Evolutionary conservation across 1,284 basidiomycete genomes (phyloP), one percentile per base, ranked within the genome.

Genomic region (Trichosporon coremiiforme): DNA sequence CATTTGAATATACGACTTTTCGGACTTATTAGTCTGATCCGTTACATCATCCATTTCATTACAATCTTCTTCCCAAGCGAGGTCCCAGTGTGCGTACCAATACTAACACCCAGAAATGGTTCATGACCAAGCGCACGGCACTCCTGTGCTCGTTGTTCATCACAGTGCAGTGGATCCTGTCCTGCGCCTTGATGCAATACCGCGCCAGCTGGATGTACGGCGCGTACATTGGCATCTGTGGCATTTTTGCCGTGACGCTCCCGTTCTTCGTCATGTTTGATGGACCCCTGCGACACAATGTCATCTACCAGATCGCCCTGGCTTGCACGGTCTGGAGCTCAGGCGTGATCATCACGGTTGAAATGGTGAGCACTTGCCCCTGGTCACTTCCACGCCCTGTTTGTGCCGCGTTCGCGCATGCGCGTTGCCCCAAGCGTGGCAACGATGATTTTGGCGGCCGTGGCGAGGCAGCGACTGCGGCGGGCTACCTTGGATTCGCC

Each of bases 251-350:
- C 1, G 15, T 83, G 13, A 81, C 82, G 4, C 70, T 83, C 29
- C 74, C 76, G 25, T 31, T 77, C 55, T 66, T 83, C 31, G 77
- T 83, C 36, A 67, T 79, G 22, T 76, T 78, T 65, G 79, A 84
- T 66, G 45, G 66, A 20, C 69, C 69, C 0, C 63, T 64, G 2
- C 62, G 68, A 4, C 57, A 33, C 20, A 31, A 65, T 7, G 47
- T 62, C 15, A 69, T 83, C 38, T 84, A 79, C 72, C 82, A 84
- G 72, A 71, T 74, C 1, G 77, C 74, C 66, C 76, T 84, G 13
- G 69, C 77, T 7, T 70, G 70, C 31, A 79, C 80, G 0, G 74
- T 76, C 17, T 83, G 81, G 81, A 68, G 75, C 0, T 77, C 79
- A 53, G 76, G 79, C n/a, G 75, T 77, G 22, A 65, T 81, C 38